Conservation (phyloP, 1,139 yeast genomes). For the Eremothecium gossypii region DNA sequence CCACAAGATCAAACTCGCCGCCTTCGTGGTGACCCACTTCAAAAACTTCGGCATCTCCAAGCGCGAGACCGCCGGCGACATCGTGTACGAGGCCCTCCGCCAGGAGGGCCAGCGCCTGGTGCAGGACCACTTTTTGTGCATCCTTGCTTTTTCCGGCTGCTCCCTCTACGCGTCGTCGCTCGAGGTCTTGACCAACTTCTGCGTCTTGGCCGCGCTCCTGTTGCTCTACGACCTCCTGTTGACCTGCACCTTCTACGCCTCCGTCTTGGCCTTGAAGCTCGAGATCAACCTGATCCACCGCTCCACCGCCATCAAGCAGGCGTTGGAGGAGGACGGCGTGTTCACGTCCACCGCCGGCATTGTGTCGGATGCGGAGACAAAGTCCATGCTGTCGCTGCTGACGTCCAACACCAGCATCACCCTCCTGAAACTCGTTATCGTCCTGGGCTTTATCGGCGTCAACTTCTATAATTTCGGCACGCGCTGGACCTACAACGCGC, state of each 20-base stretch:
- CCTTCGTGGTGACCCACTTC: slow-evolving; percentile 32
- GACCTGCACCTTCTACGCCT: slow-evolving; percentile 76
- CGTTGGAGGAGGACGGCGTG: slow-evolving; percentile 90
- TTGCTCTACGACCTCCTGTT: slow-evolving; percentile 64
- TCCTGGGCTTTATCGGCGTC: slow-evolving; percentile 58
- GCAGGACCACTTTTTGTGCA: slow-evolving; percentile 72
- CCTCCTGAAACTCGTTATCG: slow-evolving; percentile 56
- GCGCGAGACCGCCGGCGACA: slow-evolving; percentile 29
- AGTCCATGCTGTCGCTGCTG: slow-evolving; percentile 19
- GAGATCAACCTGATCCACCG: slow-evolving; percentile 86
- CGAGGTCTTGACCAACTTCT: slow-evolving; percentile 74
- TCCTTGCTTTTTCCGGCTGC: slow-evolving; percentile 60
- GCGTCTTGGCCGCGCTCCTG: slow-evolving; percentile 66
- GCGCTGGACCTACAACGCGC: slow-evolving; percentile 56
- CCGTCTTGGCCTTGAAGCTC: slow-evolving; percentile 78
- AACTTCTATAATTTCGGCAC: slow-evolving; percentile 71
- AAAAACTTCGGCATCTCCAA: slow-evolving; percentile 28
- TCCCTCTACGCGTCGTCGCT: slow-evolving; percentile 62
- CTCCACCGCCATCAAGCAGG: slow-evolving; percentile 69
- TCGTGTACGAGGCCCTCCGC: slow-evolving; percentile 49
- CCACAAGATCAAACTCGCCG: slow-evolving; percentile 71
- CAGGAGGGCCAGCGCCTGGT: slow-evolving; percentile 62
- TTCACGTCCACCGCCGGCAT: slow-evolving; percentile 64
- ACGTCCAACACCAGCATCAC: slow-evolving; percentile 39
- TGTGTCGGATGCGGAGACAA: slow-evolving; percentile 45